Evolutionary conservation across 768 basidiomycete species (phyloP).

Genomic region (Amanita thiersii): DNA sequence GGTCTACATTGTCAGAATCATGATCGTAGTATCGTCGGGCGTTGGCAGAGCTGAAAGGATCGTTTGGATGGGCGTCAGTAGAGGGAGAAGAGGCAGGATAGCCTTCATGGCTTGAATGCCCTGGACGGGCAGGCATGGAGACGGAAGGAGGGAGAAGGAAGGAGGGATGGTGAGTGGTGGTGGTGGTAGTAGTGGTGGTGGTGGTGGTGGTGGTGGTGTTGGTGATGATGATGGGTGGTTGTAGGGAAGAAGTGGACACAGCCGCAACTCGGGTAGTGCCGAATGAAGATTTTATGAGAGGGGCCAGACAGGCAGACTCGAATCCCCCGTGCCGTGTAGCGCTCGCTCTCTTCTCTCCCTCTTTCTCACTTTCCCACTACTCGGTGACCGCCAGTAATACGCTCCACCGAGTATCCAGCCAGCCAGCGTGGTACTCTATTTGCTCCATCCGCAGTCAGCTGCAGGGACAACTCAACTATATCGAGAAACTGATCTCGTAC

Average conservation of each 20-base stretch:
- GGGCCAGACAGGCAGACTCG: too few relatives aligned
- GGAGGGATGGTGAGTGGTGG: constrained; percentile 11
- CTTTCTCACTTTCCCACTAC: too few relatives aligned
- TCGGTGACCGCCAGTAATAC: too few relatives aligned
- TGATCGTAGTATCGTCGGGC: constrained; percentile 60
- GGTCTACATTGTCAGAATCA: constrained; percentile 65
- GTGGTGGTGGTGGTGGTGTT: constrained; percentile 3
- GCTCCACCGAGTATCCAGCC: too few relatives aligned
- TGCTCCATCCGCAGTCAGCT: too few relatives aligned
- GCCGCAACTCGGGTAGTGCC: not conserved
- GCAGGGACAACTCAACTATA: too few relatives aligned
- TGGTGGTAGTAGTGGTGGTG: constrained; percentile 9
- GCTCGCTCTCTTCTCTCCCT: too few relatives aligned
- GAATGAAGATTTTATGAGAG: too few relatives aligned
- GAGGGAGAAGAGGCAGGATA: constrained; percentile 57
- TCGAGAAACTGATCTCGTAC: too few relatives aligned
- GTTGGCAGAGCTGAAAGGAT: constrained; percentile 51
- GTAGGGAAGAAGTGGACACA: constrained; percentile 4
- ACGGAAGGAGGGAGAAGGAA: constrained; percentile 17
- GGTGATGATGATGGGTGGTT: constrained; percentile 5
- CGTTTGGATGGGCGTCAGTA: constrained; percentile 50
- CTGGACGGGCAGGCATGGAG: constrained; percentile 48
- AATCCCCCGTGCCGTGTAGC: too few relatives aligned
- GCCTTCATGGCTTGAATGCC: constrained; percentile 53
- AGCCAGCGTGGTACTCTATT: too few relatives aligned